Conservation (phyloP, 1,284 basidiomycete species). For the Volvariella volvacea region DNA sequence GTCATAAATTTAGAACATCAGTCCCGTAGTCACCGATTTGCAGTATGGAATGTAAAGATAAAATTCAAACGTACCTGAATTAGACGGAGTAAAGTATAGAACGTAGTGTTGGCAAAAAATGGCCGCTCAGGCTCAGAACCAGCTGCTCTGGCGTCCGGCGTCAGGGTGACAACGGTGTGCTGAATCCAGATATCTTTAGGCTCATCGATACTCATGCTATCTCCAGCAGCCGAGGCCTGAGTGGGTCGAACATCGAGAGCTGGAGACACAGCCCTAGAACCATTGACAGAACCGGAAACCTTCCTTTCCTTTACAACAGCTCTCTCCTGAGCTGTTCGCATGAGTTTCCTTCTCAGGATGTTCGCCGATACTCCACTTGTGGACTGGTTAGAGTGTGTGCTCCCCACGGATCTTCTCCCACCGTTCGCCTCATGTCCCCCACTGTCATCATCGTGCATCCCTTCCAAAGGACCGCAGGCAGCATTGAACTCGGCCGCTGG, state of each 20-base stretch:
- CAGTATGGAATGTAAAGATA: conserved; percentile 5
- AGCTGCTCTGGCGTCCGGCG: conserved; percentile 20
- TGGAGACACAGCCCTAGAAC: conserved; percentile 34
- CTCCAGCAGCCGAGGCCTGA: not conserved
- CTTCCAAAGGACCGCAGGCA: conserved; percentile 55
- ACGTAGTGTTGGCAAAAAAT: conserved; percentile 91
- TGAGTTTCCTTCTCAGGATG: conserved; percentile 73
- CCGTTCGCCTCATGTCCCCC: conserved; percentile 33
- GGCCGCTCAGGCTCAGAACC: conserved; percentile 34
- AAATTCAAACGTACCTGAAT: conserved; percentile 61
- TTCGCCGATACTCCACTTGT: conserved; percentile 49
- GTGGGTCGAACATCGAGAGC: conserved; percentile 21
- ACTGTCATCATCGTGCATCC: conserved; percentile 42
- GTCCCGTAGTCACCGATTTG: not conserved
- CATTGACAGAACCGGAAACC: conserved; percentile 25
- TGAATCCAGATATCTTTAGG: conserved; percentile 54
- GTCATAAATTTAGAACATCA: not conserved
- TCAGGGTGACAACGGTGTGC: conserved; percentile 33
- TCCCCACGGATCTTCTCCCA: conserved; percentile 38
- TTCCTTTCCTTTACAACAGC: conserved; percentile 23
- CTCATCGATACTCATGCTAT: conserved; percentile 13
- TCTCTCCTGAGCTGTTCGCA: conserved; percentile 64
- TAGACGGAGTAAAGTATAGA: conserved; percentile 85
- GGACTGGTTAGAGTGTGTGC: conserved; percentile 28
- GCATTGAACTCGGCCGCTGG: conserved; percentile 74